These are phyloP conservation scores for Mortierella sp. DNA, from an alignment of 371 early-diverging fungal genomes.

Conservation along the genomic window DNA sequence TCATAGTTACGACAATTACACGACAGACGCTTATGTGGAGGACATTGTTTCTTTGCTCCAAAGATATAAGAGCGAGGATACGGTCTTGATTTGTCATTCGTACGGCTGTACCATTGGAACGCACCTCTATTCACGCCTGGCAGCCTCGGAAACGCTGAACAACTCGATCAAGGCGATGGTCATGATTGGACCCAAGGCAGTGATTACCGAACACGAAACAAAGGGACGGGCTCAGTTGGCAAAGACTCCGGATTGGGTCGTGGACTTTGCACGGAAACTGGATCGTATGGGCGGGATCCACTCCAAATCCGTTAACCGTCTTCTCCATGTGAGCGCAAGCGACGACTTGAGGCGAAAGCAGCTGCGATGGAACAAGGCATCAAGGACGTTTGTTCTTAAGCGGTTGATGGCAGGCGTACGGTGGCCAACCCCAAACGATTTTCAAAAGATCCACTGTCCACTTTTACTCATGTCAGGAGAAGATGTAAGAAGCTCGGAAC, in stretches of 20 bases:
- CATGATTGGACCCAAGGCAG: slow-evolving; percentile 74
- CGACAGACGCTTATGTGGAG: slow-evolving; percentile 67
- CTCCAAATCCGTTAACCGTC: slow-evolving; percentile 73
- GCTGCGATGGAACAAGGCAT: slow-evolving; percentile 74
- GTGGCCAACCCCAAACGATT: slow-evolving; percentile 63
- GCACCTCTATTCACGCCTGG: slow-evolving; percentile 61
- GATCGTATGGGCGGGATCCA: slow-evolving; percentile 77
- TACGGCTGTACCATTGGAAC: slow-evolving; percentile 79
- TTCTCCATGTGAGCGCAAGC: slow-evolving; percentile 64
- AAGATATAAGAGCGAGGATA: slow-evolving; percentile 71
- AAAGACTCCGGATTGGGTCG: slow-evolving; percentile 69
- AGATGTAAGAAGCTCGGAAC: slow-evolving; percentile 57
- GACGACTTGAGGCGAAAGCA: slow-evolving; percentile 68
- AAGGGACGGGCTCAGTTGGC: slow-evolving; percentile 57
- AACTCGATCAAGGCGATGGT: slow-evolving; percentile 68
- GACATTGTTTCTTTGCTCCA: slow-evolving; percentile 69
- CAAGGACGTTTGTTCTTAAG: slow-evolving; percentile 70
- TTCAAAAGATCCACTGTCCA: slow-evolving; percentile 66
- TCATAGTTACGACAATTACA: slow-evolving; percentile 69
- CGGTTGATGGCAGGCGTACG: slow-evolving; percentile 65
- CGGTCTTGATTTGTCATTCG: slow-evolving; percentile 77
- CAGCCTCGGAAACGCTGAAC: slow-evolving; percentile 10
- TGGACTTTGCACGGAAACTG: slow-evolving; percentile 67
- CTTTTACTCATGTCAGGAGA: slow-evolving; percentile 74
- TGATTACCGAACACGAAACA: slow-evolving; percentile 63